Evolutionary conservation across 108 stramenopile species (phyloP), one percentile per base, ranked within the genome.

Genomic region (Parmales sp.): DNA sequence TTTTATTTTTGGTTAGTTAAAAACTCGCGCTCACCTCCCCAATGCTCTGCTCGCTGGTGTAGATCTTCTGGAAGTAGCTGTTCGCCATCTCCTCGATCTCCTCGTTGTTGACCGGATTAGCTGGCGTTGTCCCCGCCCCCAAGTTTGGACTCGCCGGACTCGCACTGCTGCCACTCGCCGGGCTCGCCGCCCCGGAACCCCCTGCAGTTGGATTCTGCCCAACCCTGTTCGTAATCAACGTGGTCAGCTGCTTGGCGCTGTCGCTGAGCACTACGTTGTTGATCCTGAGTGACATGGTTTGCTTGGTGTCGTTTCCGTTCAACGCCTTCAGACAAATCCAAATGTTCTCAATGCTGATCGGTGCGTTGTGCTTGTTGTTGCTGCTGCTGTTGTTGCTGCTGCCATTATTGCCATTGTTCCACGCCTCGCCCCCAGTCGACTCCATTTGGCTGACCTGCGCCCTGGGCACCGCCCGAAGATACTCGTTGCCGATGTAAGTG

Each of bases 51-150:
- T 95, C 94, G 0, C 89, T 86, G 1, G 92, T 92, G 75, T 98
- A 98, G 60, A 98, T 96, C 70, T 93, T 89, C 71, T 98, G 95
- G 80, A 96, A 98, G 72, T 96, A 96, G 1, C 78, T 75, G 68
- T 95, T 95, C 16, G 95, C 95, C 82, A 84, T 80, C 65, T 95
- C 95, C 82, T 95, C 95, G 50, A 98, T 93, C 36, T 96, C 94
- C 68, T 93, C 90, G 37, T 78, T 78, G 28, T 46, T 72, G 13
- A 69, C 75, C 2, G 76, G 65, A 5, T 72, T 36, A 20, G 70
- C 63, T 26, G 71, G 69, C 25, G 72, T 63, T 39, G 69, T 71
- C 67, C 68, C 34, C 16, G 44, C 36, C 31, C 13, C n/a, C 29
- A 37, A 54, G 60, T 36, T 66, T 64, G 67, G 72, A 25, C 48